Evolutionary conservation across 2,329 filamentous ascomycete genomes (phyloP), one percentile per base, ranked within the genome.

Genomic region (Helicocarpus griseus): DNA sequence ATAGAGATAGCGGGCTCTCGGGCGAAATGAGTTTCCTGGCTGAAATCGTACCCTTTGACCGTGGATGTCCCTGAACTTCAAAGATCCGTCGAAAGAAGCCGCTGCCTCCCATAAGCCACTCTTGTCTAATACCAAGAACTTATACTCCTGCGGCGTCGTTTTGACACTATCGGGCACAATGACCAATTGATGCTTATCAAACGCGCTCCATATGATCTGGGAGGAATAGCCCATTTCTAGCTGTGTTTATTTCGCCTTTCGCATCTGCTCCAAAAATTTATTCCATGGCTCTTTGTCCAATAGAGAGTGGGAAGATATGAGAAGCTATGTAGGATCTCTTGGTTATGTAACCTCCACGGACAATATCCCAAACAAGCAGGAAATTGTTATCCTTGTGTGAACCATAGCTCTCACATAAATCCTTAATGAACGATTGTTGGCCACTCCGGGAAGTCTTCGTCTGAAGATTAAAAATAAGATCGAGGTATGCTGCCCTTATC

Each of bases 231-330:
- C 51, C 54, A 41, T 55, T 55, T 45, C 22, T n/a, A 11, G 51
- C 51, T 5, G 43, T 39, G 39, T 55, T 53, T 11, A 55, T 38
- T 38, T 55, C 51, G 13, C 28, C 17, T 14, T 48, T 33, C 19
- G 54, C 48, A 5, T 53, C 44, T 26, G 13, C 11, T 5, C 54
- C 54, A 29, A 55, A 55, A 6, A 55, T 51, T 19, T 53, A 55
- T 14, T 28, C 29, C 54, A 51, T 53, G 5, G 39, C 2, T 11
- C 36, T n/a, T 31, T 51, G 43, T 3, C 54, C 54, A 14, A 55
- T 14, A 13, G 35, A 35, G 2, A 51, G 51, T 8, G 54, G 54
- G 43, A 55, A 53, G 13, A 55, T 53, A 33, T 51, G 54, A 7
- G 48, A 26, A n/a, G 52, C 52, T 22, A 9, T 41, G 8, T 9